Evolutionary conservation across 1,284 basidiomycete species (phyloP).

Genomic region (Irpex sp.): DNA sequence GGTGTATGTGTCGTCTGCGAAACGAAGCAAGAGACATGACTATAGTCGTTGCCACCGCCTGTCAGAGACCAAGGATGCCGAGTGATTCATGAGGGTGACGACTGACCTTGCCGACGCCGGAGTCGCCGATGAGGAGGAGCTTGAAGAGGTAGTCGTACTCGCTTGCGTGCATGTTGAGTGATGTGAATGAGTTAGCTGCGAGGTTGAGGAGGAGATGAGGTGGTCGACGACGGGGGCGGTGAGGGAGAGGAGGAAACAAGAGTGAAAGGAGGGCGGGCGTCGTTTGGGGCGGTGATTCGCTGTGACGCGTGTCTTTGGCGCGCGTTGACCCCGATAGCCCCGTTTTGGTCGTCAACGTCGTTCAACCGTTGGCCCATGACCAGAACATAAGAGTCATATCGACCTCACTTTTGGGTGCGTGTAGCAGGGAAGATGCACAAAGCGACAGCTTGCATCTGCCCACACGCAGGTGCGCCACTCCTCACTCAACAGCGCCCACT

Average conservation of each 20-base stretch:
- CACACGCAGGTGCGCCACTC: too few species aligned
- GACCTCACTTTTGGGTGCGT: too few species aligned
- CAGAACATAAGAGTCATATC: too few species aligned
- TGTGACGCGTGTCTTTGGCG: conserved; percentile 31
- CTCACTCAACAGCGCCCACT: too few species aligned
- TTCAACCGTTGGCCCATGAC: too few species aligned
- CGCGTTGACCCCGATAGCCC: conserved; percentile 25
- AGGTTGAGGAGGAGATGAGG: conserved; percentile 16
- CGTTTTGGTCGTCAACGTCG: conserved; percentile 3
- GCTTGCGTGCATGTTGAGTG: conserved; percentile 72
- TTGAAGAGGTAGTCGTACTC: conserved; percentile 99
- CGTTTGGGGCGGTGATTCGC: conserved; percentile 25
- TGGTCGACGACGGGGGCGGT: conserved; percentile 16
- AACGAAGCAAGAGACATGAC: conserved; percentile 97
- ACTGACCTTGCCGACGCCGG: conserved; percentile 93
- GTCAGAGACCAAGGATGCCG: neutral
- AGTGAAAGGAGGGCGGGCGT: conserved; percentile 21
- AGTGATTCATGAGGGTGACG: conserved; percentile 6
- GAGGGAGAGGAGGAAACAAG: conserved; percentile 7
- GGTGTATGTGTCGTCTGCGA: conserved; percentile 99
- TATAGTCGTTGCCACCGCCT: conserved; percentile 32
- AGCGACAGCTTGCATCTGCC: too few species aligned
- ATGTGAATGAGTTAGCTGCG: conserved; percentile 18
- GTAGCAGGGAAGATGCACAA: too few species aligned
- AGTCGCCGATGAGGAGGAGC: conserved; percentile 89